Conservation (phyloP, 345 rosid genomes). For the Salix caprea region DNA sequence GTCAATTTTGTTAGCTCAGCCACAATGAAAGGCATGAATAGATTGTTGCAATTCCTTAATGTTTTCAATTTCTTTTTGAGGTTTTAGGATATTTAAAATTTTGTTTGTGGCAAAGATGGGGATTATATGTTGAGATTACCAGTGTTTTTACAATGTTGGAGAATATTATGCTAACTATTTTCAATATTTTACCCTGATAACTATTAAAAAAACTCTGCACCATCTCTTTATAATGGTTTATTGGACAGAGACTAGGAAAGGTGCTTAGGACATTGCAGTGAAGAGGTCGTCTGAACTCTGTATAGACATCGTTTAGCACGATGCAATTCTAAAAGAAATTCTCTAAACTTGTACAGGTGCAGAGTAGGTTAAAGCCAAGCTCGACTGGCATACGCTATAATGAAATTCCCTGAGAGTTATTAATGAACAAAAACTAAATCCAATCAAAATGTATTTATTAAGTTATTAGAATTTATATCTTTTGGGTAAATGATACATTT, state of each 20-base stretch:
- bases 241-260: not conserved
- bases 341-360: too few species aligned
- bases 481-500: too few species aligned
- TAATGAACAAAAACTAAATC: too few species aligned
- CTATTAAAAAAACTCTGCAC: not conserved
- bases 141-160: not conserved
- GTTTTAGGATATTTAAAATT: not conserved
- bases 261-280: not conserved
- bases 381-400: too few species aligned
- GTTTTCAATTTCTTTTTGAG: not conserved
- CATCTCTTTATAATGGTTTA: not conserved
- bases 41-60: not conserved
- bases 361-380: too few species aligned
- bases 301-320: too few species aligned
- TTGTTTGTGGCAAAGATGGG: not conserved
- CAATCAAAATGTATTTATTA: too few species aligned
- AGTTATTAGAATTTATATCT: too few species aligned
- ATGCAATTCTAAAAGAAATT: too few species aligned
- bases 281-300: not conserved
- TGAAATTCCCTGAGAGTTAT: too few species aligned
- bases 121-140: too few species aligned
- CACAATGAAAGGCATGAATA: not conserved
- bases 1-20: conserved; percentile 3
- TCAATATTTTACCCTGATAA: not conserved
- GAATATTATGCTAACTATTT: not conserved